Percentiles rank a stretch among this genome's conserved stretches.
phyloP scores from a whole-genome alignment of 2,329 filamentous ascomycete species.

The Fusarium nodosum region DNA sequence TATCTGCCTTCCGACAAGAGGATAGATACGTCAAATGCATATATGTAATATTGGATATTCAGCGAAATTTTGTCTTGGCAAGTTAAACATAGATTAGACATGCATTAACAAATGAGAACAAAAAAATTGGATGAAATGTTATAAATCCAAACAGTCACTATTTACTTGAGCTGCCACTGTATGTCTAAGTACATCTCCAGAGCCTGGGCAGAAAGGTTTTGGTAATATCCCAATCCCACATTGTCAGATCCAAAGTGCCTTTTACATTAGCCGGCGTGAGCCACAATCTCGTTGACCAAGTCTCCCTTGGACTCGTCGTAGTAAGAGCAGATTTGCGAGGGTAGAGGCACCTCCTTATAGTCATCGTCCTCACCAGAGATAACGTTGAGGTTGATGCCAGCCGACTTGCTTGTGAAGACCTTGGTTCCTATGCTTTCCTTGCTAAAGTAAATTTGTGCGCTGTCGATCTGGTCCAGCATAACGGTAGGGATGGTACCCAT shows the following conservation, averaged over 20 bases:
- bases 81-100: slow-evolving; percentile 14
- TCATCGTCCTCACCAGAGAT: slow-evolving; percentile 79
- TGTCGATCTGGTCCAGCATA: slow-evolving; percentile 92
- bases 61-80: slow-evolving; percentile 7
- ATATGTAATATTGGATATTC: slow-evolving; percentile 15
- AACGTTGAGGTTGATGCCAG: slow-evolving; percentile 88
- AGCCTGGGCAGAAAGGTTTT: slow-evolving; percentile 10
- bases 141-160: slow-evolving; percentile 14
- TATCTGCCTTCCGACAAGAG: background rate
- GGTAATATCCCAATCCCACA: slow-evolving; percentile 40
- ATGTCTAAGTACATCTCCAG: slow-evolving; percentile 32
- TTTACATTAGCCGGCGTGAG: slow-evolving; percentile 79
- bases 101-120: slow-evolving; percentile 1
- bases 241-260: slow-evolving; percentile 35
- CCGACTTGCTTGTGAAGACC: slow-evolving; percentile 90
- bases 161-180: slow-evolving; percentile 19
- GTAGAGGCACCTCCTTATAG: slow-evolving; percentile 87
- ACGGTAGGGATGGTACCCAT: slow-evolving; percentile 88
- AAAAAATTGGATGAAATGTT: slow-evolving; percentile 16
- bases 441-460: slow-evolving; percentile 87
- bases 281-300: slow-evolving; percentile 93
- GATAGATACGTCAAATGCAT: slow-evolving; percentile 3
- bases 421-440: slow-evolving; percentile 83
- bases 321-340: slow-evolving; percentile 89
- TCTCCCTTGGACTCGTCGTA: slow-evolving; percentile 77